Percentiles rank a stretch among this genome's conserved stretches.
These are phyloP conservation scores for Pseudogymnoascus sp. DNA, from an alignment of 2,329 filamentous ascomycete species.

Conservation along the genomic window DNA sequence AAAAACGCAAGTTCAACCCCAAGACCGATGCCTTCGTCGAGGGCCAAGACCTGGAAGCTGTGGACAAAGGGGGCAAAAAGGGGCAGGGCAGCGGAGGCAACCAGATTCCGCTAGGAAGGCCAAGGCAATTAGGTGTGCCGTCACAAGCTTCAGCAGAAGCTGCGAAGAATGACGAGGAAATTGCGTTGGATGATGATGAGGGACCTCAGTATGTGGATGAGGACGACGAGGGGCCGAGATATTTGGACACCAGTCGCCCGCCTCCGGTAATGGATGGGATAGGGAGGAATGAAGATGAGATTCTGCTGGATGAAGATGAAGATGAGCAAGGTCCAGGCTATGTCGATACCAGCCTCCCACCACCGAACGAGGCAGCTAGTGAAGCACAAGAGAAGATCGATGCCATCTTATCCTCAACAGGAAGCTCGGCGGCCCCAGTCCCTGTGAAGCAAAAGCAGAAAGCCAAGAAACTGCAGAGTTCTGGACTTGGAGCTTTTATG, in stretches of 20 bases:
- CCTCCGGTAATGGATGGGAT: slow-evolving; percentile 20
- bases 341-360: slow-evolving; percentile 9
- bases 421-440: not conserved
- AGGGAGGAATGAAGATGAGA: slow-evolving; percentile 37
- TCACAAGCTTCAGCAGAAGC: not conserved
- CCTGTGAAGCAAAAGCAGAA: not conserved
- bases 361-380: slow-evolving; percentile 13
- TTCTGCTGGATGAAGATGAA: slow-evolving; percentile 34
- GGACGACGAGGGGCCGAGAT: slow-evolving; percentile 15
- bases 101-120: slow-evolving; percentile 25
- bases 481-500: not conserved
- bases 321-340: slow-evolving; percentile 19
- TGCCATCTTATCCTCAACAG: slow-evolving; percentile 17
- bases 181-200: slow-evolving; percentile 20
- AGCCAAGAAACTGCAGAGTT: not conserved
- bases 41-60: slow-evolving; percentile 25
- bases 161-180: slow-evolving; percentile 19
- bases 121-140: slow-evolving; percentile 19
- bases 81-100: slow-evolving; percentile 27
- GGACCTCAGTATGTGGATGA: not conserved
- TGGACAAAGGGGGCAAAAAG: slow-evolving; percentile 28
- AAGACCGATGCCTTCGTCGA: slow-evolving; percentile 43
- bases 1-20: slow-evolving; percentile 61
- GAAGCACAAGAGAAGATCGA: slow-evolving; percentile 24
- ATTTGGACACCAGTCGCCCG: slow-evolving; percentile 22